Percentiles rank a stretch among this genome's conserved stretches.
These are phyloP conservation scores for Thymus quinquecostatus DNA, from an alignment of 257 asterid genomes.

Conservation along the genomic window DNA sequence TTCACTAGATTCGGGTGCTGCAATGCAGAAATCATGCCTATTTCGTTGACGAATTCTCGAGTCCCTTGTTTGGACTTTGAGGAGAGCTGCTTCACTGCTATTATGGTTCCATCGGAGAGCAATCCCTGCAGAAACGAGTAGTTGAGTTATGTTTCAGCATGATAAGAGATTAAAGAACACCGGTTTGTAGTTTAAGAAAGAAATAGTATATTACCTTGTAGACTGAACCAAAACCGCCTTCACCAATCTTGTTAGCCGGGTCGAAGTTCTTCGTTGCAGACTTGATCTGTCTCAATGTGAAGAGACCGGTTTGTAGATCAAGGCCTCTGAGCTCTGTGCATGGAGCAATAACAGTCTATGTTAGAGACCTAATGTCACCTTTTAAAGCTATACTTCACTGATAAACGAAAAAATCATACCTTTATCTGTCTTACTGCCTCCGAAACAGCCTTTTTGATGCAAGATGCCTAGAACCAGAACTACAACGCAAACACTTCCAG, in stretches of 20 bases:
- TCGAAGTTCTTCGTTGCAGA: slow-evolving; percentile 81
- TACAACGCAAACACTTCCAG: slow-evolving; percentile 52
- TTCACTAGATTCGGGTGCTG: slow-evolving; percentile 87
- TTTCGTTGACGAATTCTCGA: slow-evolving; percentile 85
- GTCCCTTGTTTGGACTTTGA: slow-evolving; percentile 89
- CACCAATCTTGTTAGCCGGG: slow-evolving; percentile 84
- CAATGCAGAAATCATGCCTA: slow-evolving; percentile 79
- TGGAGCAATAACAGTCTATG: too few relatives aligned
- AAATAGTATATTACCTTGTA: slow-evolving; percentile 58
- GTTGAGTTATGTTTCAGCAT: neutral
- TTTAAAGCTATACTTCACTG: neutral
- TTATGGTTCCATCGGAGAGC: slow-evolving; percentile 73
- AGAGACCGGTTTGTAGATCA: slow-evolving; percentile 77
- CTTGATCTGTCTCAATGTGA: slow-evolving; percentile 78
- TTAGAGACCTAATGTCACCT: too few relatives aligned
- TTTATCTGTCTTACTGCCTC: slow-evolving; percentile 51
- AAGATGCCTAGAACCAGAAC: slow-evolving; percentile 53
- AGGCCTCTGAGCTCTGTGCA: slow-evolving; percentile 74
- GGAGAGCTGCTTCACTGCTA: slow-evolving; percentile 93
- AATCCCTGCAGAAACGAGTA: slow-evolving; percentile 50
- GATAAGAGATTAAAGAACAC: neutral
- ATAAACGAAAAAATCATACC: slow-evolving; percentile 45
- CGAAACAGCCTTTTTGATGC: slow-evolving; percentile 46
- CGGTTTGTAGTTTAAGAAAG: neutral
- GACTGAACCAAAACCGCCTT: slow-evolving; percentile 94